Conservation (phyloP, 208 protist species). For the Trypanosoma cruzi region DNA sequence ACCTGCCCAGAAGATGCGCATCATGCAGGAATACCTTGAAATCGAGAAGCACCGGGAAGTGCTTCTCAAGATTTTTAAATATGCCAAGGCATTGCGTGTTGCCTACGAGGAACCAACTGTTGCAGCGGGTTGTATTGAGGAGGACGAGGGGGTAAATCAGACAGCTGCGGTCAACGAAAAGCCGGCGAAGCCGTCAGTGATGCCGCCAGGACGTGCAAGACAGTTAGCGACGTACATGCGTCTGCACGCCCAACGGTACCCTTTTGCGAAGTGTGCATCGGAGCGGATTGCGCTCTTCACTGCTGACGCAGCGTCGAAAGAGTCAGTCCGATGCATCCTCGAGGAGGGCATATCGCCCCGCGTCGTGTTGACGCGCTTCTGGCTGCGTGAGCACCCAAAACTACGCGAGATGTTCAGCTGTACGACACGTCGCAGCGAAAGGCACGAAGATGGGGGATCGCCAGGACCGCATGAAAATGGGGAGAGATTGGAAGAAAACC, state of each 20-base stretch:
- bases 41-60: slow-evolving; percentile 39
- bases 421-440: slow-evolving; percentile 41
- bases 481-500: slow-evolving; percentile 13
- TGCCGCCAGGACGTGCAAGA: slow-evolving; percentile 28
- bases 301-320: slow-evolving; percentile 19
- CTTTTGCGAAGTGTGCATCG: slow-evolving; percentile 29
- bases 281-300: slow-evolving; percentile 31
- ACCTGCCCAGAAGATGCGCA: slow-evolving; percentile 23
- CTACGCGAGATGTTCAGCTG: slow-evolving; percentile 24
- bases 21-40: slow-evolving; percentile 38
- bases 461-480: background rate
- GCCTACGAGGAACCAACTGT: slow-evolving; percentile 18
- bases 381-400: slow-evolving; percentile 38
- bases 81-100: slow-evolving; percentile 46
- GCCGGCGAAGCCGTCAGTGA: slow-evolving; percentile 3
- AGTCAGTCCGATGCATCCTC: slow-evolving; percentile 41
- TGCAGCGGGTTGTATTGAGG: background rate
- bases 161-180: background rate
- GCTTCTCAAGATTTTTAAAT: slow-evolving; percentile 47
- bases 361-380: slow-evolving; percentile 46
- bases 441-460: background rate
- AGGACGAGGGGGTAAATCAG: background rate
- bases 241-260: slow-evolving; percentile 37
- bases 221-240: slow-evolving; percentile 37
- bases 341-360: slow-evolving; percentile 29